phyloP scores from a whole-genome alignment of 2,329 filamentous ascomycete genomes.

The Tolypocladium ophioglossoides region DNA sequence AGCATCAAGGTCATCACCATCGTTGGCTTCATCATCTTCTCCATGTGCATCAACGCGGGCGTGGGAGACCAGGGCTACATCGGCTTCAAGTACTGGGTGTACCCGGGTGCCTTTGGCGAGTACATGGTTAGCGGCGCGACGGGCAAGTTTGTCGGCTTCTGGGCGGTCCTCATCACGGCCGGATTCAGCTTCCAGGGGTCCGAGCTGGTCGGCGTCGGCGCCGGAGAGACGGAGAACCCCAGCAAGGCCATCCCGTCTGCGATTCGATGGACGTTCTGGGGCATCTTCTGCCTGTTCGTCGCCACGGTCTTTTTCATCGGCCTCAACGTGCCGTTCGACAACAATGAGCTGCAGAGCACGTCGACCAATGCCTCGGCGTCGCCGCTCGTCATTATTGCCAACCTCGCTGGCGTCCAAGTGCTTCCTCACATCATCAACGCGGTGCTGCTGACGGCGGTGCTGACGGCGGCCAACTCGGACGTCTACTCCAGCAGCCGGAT shows the following conservation, averaged over 20 bases:
- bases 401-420: constrained; percentile 50
- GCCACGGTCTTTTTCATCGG: constrained; percentile 60
- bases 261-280: constrained; percentile 65
- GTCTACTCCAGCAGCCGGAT: constrained; percentile 63
- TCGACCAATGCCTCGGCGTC: constrained; percentile 51
- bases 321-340: constrained; percentile 55
- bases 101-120: constrained; percentile 57
- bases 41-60: constrained; percentile 64
- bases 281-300: constrained; percentile 60
- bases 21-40: constrained; percentile 65
- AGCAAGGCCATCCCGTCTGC: constrained; percentile 61
- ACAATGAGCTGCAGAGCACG: constrained; percentile 38
- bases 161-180: constrained; percentile 56
- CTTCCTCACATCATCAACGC: constrained; percentile 66
- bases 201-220: constrained; percentile 69
- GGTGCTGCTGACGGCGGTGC: constrained; percentile 65
- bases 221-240: constrained; percentile 65
- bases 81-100: constrained; percentile 61
- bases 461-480: constrained; percentile 70
- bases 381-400: constrained; percentile 51
- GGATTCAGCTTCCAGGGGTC: constrained; percentile 64
- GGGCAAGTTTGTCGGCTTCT: constrained; percentile 59
- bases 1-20: constrained; percentile 69
- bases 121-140: constrained; percentile 42
- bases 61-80: constrained; percentile 59